These are phyloP conservation scores for Cucurbita argyrosperma DNA, from an alignment of 306 rosid species.

Conservation along the genomic window DNA sequence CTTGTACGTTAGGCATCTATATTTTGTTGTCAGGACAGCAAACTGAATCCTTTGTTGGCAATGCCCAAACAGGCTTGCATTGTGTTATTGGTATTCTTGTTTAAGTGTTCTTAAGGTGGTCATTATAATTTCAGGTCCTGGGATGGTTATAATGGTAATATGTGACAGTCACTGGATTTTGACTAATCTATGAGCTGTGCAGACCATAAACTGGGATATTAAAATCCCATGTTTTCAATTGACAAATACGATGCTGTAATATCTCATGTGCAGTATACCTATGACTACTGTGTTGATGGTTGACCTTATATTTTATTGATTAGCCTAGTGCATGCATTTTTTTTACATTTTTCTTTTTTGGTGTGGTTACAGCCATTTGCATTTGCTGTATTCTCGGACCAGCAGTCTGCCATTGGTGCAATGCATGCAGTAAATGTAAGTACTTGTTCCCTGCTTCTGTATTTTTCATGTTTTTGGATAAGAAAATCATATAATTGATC, in stretches of 20 bases:
- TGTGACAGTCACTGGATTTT: neutral
- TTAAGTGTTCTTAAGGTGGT: neutral
- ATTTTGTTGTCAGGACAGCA: neutral
- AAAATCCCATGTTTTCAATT: neutral
- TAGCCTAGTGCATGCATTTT: neutral
- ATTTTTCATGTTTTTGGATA: neutral
- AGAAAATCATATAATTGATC: neutral
- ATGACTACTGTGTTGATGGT: neutral
- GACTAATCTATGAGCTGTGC: neutral
- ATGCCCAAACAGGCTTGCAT: neutral
- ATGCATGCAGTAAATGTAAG: conserved; percentile 83
- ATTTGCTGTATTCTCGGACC: conserved; percentile 74
- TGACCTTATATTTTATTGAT: neutral
- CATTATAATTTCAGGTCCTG: neutral
- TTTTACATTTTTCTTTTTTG: neutral
- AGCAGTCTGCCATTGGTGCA: conserved; percentile 67
- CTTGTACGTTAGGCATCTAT: neutral
- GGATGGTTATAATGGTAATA: neutral
- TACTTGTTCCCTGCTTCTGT: neutral
- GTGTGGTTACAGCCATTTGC: conserved; percentile 61
- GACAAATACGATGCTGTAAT: neutral
- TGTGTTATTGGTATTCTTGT: neutral
- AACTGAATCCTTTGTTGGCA: neutral
- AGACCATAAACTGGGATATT: neutral
- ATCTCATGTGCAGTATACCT: neutral